Conservation (phyloP, 768 basidiomycete species). For the Dentipellis sp. region DNA sequence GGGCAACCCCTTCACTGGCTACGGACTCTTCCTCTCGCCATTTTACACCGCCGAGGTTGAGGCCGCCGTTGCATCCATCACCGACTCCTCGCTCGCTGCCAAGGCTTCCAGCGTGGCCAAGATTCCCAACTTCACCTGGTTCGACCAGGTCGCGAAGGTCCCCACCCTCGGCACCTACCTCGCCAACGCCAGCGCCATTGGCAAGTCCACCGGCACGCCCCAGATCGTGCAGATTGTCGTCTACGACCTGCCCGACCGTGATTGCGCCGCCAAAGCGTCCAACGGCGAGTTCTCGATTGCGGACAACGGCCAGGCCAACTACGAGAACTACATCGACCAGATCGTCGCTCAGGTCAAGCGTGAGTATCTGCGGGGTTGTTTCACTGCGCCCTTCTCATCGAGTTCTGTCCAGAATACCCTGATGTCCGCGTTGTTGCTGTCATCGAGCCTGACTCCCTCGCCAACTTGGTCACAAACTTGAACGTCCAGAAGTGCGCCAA, state of each 20-base stretch:
- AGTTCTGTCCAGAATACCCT: slow-evolving; percentile 32
- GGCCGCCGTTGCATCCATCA: slow-evolving; percentile 39
- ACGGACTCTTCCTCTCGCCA: slow-evolving; percentile 42
- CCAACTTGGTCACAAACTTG: slow-evolving; percentile 62
- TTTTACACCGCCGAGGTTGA: slow-evolving; percentile 47
- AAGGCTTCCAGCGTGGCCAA: slow-evolving; percentile 45
- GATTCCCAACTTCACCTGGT: slow-evolving; percentile 57
- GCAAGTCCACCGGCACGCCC: slow-evolving; percentile 36
- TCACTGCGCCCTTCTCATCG: not conserved
- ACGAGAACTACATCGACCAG: slow-evolving; percentile 52
- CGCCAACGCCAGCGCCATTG: slow-evolving; percentile 38
- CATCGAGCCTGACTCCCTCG: slow-evolving; percentile 59
- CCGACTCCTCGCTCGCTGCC: slow-evolving; percentile 37
- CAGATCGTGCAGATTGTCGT: slow-evolving; percentile 32
- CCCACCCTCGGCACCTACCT: slow-evolving; percentile 48
- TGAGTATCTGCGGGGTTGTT: slow-evolving; percentile 17
- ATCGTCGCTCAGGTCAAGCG: slow-evolving; percentile 48
- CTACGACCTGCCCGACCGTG: slow-evolving; percentile 55
- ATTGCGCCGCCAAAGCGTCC: slow-evolving; percentile 55
- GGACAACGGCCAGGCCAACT: slow-evolving; percentile 44
- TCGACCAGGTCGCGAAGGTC: slow-evolving; percentile 48
- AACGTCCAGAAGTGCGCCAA: slow-evolving; percentile 45
- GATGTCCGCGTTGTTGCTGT: slow-evolving; percentile 56
- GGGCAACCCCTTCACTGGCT: slow-evolving; percentile 46
- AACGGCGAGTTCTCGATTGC: slow-evolving; percentile 59